These are phyloP conservation scores for Prunus fruticosa DNA, from an alignment of 306 rosid genomes.

Conservation along the genomic window DNA sequence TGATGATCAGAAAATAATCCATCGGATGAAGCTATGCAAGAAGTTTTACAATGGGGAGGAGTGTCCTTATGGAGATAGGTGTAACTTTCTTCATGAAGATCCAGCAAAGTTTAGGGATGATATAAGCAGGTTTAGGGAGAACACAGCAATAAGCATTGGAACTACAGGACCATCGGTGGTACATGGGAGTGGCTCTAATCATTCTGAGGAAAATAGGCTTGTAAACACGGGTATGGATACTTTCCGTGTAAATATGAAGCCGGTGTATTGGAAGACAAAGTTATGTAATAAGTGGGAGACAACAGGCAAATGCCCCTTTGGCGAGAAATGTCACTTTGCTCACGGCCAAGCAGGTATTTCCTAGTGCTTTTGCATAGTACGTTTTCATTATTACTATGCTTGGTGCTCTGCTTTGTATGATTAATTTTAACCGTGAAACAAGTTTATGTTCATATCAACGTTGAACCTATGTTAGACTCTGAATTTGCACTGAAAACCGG, in stretches of 20 bases:
- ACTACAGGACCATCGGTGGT: slow-evolving; percentile 48
- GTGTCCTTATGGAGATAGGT: slow-evolving; percentile 89
- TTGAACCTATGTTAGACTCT: neutral
- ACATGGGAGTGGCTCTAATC: slow-evolving; percentile 34
- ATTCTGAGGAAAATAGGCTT: slow-evolving; percentile 44
- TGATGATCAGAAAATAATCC: slow-evolving; percentile 84
- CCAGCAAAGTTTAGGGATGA: slow-evolving; percentile 82
- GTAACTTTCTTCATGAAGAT: slow-evolving; percentile 89
- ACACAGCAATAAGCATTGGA: slow-evolving; percentile 70
- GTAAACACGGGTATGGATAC: slow-evolving; percentile 32
- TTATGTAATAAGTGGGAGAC: slow-evolving; percentile 73
- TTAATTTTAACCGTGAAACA: neutral
- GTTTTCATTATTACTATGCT: slow-evolving; percentile 4
- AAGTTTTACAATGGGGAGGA: slow-evolving; percentile 86
- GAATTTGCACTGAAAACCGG: neutral
- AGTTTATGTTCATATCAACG: neutral
- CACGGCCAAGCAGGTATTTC: slow-evolving; percentile 82
- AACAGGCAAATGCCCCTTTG: slow-evolving; percentile 71
- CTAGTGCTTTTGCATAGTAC: slow-evolving; percentile 11
- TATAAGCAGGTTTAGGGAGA: slow-evolving; percentile 61
- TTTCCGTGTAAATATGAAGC: slow-evolving; percentile 32
- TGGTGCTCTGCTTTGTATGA: neutral
- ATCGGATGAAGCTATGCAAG: slow-evolving; percentile 91
- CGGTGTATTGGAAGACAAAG: slow-evolving; percentile 77
- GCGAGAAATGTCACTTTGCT: slow-evolving; percentile 84